Conservation (phyloP, 1,284 basidiomycete species). For the Tylopilus orsonianus region DNA sequence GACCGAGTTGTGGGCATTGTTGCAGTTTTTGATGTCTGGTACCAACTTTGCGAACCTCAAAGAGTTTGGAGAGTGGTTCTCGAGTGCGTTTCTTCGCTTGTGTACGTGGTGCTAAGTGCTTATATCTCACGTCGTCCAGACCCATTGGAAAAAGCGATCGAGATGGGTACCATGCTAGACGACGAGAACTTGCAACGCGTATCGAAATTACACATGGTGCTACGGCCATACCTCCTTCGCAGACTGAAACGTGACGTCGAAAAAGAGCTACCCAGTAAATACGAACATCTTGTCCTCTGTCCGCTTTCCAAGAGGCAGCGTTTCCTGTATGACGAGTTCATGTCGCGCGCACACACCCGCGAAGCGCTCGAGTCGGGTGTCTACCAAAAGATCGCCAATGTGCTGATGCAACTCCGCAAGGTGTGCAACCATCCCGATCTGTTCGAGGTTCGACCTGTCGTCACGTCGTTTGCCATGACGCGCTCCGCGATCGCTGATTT, state of each 20-base stretch:
- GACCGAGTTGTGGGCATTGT: slow-evolving; percentile 92
- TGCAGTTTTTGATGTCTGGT: slow-evolving; percentile 96
- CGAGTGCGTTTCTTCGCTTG: slow-evolving; percentile 58
- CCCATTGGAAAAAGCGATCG: slow-evolving; percentile 92
- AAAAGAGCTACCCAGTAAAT: slow-evolving; percentile 93
- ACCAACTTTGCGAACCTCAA: slow-evolving; percentile 90
- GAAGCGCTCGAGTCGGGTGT: slow-evolving; percentile 85
- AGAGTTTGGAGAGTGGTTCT: slow-evolving; percentile 97
- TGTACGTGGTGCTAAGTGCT: background rate
- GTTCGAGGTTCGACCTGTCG: slow-evolving; percentile 92
- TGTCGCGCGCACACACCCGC: slow-evolving; percentile 87
- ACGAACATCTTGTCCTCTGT: slow-evolving; percentile 91
- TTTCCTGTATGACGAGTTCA: slow-evolving; percentile 98
- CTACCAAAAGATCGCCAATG: slow-evolving; percentile 92
- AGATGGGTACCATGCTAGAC: slow-evolving; percentile 77
- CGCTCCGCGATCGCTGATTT: slow-evolving; percentile 81
- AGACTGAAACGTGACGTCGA: slow-evolving; percentile 96
- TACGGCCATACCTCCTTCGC: slow-evolving; percentile 92
- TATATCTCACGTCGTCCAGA: slow-evolving; percentile 45
- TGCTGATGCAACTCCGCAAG: slow-evolving; percentile 95
- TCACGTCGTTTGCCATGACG: slow-evolving; percentile 89
- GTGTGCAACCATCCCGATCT: slow-evolving; percentile 96
- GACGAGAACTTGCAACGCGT: slow-evolving; percentile 89
- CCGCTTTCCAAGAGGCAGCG: slow-evolving; percentile 93
- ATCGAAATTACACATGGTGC: slow-evolving; percentile 86